phyloP scores from a whole-genome alignment of 164 flowering plant genomes.

The Dillenia turbinata region DNA sequence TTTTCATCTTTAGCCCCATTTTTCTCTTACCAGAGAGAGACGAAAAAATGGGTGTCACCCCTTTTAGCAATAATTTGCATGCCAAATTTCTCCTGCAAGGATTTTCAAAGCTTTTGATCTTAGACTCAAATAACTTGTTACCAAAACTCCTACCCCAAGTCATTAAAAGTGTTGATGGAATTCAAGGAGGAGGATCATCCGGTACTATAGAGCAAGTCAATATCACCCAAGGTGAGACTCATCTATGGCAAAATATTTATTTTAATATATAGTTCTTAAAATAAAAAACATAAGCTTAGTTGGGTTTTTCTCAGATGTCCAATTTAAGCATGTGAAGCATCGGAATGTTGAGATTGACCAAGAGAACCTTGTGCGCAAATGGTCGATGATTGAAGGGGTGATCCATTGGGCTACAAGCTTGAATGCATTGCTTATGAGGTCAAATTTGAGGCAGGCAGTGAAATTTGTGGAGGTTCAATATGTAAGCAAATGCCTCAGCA shows the following conservation, averaged over 20 bases:
- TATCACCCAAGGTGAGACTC: slow-evolving; percentile 25
- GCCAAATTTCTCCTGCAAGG: slow-evolving; percentile 20
- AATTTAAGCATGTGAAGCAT: slow-evolving; percentile 26
- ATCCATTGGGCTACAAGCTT: slow-evolving; percentile 23
- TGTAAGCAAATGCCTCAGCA: slow-evolving; percentile 25
- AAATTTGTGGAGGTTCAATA: slow-evolving; percentile 25
- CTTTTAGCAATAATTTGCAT: slow-evolving; percentile 12
- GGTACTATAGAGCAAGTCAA: slow-evolving; percentile 34
- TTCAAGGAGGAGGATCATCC: slow-evolving; percentile 33
- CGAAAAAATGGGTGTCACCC: slow-evolving; percentile 24
- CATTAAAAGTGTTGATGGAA: slow-evolving; percentile 14
- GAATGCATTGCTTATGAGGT: slow-evolving; percentile 24
- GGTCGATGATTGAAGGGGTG: slow-evolving; percentile 29
- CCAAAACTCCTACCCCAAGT: slow-evolving; percentile 30
- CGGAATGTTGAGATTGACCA: slow-evolving; percentile 24
- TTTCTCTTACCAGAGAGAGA: no score
- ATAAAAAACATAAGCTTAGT: not conserved
- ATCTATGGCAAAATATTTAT: not conserved
- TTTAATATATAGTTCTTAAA: not conserved
- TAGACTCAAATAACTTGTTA: slow-evolving; percentile 25
- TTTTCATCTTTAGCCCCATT: no score
- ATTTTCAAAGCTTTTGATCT: slow-evolving; percentile 29
- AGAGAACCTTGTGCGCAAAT: slow-evolving; percentile 21
- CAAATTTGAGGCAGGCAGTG: slow-evolving; percentile 18
- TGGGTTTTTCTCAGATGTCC: slow-evolving; percentile 14